These are phyloP conservation scores for Microcyclospora pomicola DNA, from an alignment of 2,329 filamentous ascomycete species.

Conservation along the genomic window DNA sequence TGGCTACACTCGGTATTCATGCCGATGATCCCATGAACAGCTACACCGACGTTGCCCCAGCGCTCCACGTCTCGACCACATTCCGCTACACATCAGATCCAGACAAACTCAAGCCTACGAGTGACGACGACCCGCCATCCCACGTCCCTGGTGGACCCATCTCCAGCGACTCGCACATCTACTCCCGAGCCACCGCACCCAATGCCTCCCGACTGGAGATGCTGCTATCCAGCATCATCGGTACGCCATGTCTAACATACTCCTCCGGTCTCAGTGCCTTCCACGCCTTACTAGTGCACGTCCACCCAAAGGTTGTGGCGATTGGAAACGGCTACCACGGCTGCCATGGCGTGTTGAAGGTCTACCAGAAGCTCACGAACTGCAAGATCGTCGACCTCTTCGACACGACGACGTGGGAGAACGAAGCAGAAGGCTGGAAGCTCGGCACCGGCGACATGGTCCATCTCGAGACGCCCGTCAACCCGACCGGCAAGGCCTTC, in stretches of 20 bases:
- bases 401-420: conserved; percentile 25
- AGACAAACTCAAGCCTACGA: conserved; percentile 37
- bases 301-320: conserved; percentile 71
- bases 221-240: conserved; percentile 60
- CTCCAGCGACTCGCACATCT: conserved; percentile 54
- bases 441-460: conserved; percentile 69
- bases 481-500: conserved; percentile 72
- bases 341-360: conserved; percentile 67
- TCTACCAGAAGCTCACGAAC: conserved; percentile 63
- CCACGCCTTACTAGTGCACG: conserved; percentile 69
- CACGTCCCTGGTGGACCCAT: conserved; percentile 21
- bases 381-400: conserved; percentile 56
- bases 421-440: conserved; percentile 48
- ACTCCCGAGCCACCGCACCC: conserved; percentile 66
- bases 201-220: conserved; percentile 77
- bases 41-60: conserved; percentile 62
- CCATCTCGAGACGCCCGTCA: conserved; percentile 85
- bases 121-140: conserved; percentile 7
- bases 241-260: conserved; percentile 61
- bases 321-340: conserved; percentile 86
- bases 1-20: conserved; percentile 21
- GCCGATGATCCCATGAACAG: conserved; percentile 23
- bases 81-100: conserved; percentile 70
- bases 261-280: conserved; percentile 75
- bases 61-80: conserved; percentile 82